These are phyloP conservation scores for Hymenoscyphus linearis DNA, from an alignment of 2,329 filamentous ascomycete genomes.

Conservation along the genomic window DNA sequence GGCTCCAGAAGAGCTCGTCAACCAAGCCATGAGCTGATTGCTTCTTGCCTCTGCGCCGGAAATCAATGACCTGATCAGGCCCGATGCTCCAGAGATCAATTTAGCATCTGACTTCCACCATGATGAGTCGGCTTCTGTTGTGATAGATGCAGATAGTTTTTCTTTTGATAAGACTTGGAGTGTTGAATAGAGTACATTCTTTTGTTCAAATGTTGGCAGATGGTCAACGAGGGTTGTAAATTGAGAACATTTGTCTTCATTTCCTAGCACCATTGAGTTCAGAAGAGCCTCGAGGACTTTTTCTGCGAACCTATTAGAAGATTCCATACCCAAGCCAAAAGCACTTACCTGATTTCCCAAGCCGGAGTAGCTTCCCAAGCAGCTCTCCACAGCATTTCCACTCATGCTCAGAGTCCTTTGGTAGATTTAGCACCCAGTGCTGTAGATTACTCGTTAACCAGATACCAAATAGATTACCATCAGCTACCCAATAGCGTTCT, in stretches of 20 bases:
- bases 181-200: conserved; percentile 24
- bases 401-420: conserved; percentile 15
- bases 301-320: conserved; percentile 20
- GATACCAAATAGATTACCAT: conserved; percentile 26
- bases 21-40: conserved; percentile 56
- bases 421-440: conserved; percentile 22
- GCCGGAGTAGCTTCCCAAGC: conserved; percentile 27
- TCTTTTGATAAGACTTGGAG: conserved; percentile 28
- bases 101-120: conserved; percentile 31
- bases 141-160: conserved; percentile 21
- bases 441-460: conserved; percentile 31
- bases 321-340: neutral
- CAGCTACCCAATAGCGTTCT: conserved; percentile 29
- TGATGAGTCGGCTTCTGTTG: conserved; percentile 22
- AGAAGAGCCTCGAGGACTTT: conserved; percentile 25
- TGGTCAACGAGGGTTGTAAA: conserved; percentile 25
- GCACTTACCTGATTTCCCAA: conserved; percentile 30
- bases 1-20: conserved; percentile 58
- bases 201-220: conserved; percentile 29
- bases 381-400: conserved; percentile 29
- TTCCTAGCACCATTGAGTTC: conserved; percentile 18
- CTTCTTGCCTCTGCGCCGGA: conserved; percentile 44
- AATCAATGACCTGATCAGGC: conserved; percentile 48
- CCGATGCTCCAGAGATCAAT: conserved; percentile 53
- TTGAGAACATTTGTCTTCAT: conserved; percentile 15